A percentile compares a stretch with the other conserved stretches of the same genome.
phyloP scores from a whole-genome alignment of 2,329 filamentous ascomycete genomes.

The Alternaria alternata region DNA sequence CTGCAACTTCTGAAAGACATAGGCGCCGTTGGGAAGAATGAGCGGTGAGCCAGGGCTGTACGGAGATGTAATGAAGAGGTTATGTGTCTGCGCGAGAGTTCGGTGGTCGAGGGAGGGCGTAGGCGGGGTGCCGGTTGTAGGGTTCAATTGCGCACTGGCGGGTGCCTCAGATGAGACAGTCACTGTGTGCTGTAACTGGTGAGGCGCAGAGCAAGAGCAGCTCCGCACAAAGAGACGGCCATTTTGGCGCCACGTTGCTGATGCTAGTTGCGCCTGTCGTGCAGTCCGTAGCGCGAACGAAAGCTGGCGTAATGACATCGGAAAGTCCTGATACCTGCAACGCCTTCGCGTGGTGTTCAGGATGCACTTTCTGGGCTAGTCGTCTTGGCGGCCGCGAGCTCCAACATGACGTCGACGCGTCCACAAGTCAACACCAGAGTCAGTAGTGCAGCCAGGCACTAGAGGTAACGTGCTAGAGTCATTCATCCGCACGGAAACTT shows the following conservation, averaged over 20 bases:
- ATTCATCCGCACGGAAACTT: neutral
- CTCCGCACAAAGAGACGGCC: conserved; percentile 23
- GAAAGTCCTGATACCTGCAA: conserved; percentile 29
- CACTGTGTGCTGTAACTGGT: conserved; percentile 35
- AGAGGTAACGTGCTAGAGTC: conserved; percentile 1
- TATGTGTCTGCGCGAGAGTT: conserved; percentile 63
- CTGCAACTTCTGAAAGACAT: conserved; percentile 83
- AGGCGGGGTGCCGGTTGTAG: conserved; percentile 44
- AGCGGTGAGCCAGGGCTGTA: conserved; percentile 88
- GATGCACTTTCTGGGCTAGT: conserved; percentile 34
- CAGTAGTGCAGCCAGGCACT: neutral
- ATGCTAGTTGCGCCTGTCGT: conserved; percentile 17
- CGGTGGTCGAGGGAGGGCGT: conserved; percentile 60
- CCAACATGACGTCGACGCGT: conserved; percentile 25
- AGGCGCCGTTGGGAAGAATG: conserved; percentile 81
- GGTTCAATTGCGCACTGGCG: conserved; percentile 36
- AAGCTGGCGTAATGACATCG: conserved; percentile 44
- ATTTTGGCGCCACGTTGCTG: conserved; percentile 11
- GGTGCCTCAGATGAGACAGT: conserved; percentile 25
- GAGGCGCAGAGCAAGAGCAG: conserved; percentile 48
- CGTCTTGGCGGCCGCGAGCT: conserved; percentile 28
- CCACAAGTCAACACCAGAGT: conserved; percentile 1
- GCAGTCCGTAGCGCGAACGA: conserved; percentile 22
- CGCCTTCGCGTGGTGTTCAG: conserved; percentile 18
- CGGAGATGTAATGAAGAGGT: conserved; percentile 78